A percentile compares a stretch with the other conserved stretches of the same genome.
These are phyloP conservation scores for Saturnispora sanitii DNA, from an alignment of 805 yeast species.

Conservation along the genomic window DNA sequence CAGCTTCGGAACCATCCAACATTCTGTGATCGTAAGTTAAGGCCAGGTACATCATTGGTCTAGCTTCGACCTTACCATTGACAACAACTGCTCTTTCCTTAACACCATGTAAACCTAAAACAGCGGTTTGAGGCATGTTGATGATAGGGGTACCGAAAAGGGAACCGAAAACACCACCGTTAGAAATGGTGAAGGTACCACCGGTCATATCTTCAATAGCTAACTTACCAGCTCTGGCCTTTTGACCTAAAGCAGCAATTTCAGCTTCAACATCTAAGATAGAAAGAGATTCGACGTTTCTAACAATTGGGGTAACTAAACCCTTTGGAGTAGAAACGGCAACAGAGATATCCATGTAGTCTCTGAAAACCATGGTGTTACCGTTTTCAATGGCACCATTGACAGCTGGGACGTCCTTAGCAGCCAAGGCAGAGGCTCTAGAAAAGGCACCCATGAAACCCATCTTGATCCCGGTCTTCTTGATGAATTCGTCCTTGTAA, in stretches of 20 bases:
- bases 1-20: constrained; percentile 98
- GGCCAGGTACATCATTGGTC: constrained; percentile 99
- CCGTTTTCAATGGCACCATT: constrained; percentile 90
- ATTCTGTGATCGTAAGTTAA: constrained; percentile 97
- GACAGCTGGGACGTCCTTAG: constrained; percentile 89
- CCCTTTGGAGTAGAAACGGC: constrained; percentile 99
- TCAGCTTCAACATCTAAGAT: constrained; percentile 86
- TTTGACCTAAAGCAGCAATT: constrained; percentile 69
- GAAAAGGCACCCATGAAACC: constrained; percentile 99
- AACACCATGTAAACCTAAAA: constrained; percentile 92
- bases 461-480: constrained; percentile 86
- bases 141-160: constrained; percentile 97
- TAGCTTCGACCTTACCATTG: constrained; percentile 87
- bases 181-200: constrained; percentile 97
- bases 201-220: constrained; percentile 98
- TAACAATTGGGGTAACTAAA: constrained; percentile 92
- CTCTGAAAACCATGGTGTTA: constrained; percentile 91
- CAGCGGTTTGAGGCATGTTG: constrained; percentile 97
- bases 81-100: constrained; percentile 91
- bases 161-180: constrained; percentile 98
- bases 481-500: constrained; percentile 93
- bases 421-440: constrained; percentile 85
- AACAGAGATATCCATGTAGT: constrained; percentile 88
- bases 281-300: constrained; percentile 88
- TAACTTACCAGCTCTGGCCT: constrained; percentile 95